A percentile compares a stretch with the other conserved stretches of the same genome.
These are phyloP conservation scores for Diospyros lotus DNA, from an alignment of 148 eudicot species.

Conservation along the genomic window DNA sequence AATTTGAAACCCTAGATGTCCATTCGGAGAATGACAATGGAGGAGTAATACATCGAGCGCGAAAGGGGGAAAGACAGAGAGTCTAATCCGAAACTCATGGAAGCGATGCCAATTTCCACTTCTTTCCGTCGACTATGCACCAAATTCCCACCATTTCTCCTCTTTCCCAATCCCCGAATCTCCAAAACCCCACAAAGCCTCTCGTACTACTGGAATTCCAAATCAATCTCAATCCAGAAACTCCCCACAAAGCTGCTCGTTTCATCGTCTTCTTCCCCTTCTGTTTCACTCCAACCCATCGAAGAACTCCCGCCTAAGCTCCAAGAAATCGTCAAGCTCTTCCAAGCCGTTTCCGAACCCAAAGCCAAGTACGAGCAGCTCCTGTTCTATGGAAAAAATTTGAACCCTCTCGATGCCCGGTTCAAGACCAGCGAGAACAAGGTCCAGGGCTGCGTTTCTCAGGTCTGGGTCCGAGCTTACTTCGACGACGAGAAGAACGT, in stretches of 20 bases:
- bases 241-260: conserved; percentile 39
- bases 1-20: too few species aligned
- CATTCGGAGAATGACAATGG: too few species aligned
- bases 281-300: conserved; percentile 42
- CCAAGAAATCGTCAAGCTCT: conserved; percentile 71
- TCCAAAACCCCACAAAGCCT: conserved; percentile 25
- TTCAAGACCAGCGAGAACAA: conserved; percentile 66
- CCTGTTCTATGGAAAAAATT: conserved; percentile 60
- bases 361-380: conserved; percentile 85
- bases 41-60: too few species aligned
- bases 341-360: conserved; percentile 63
- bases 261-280: conserved; percentile 32
- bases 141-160: conserved; percentile 33
- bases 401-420: conserved; percentile 44
- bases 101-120: conserved; percentile 41
- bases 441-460: conserved; percentile 94
- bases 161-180: conserved; percentile 25
- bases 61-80: too few species aligned
- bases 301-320: conserved; percentile 82
- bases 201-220: conserved; percentile 23
- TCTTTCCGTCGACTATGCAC: conserved; percentile 28
- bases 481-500: conserved; percentile 45
- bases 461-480: conserved; percentile 88
- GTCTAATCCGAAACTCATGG: too few species aligned
- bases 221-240: conserved; percentile 54